A percentile compares a stretch with the other conserved stretches of the same genome.
These are phyloP conservation scores for Pythium oligandrum DNA, from an alignment of 352 stramenopile genomes.

Conservation along the genomic window DNA sequence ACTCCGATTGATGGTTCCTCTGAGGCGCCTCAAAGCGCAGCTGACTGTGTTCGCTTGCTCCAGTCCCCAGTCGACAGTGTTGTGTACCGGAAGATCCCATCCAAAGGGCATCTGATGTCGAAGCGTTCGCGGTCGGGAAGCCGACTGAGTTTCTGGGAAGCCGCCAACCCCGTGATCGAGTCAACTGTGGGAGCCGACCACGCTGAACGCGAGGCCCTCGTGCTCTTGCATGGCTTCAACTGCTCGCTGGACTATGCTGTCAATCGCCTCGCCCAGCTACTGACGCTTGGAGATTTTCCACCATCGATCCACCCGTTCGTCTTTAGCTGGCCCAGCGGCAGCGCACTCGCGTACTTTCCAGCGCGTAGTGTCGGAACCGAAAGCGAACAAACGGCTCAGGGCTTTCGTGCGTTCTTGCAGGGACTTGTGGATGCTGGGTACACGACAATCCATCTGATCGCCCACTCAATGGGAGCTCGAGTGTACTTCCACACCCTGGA, in stretches of 20 bases:
- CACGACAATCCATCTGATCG: constrained; percentile 28
- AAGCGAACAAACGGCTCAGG: constrained; percentile 21
- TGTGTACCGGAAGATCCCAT: constrained; percentile 29
- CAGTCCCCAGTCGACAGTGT: constrained; percentile 44
- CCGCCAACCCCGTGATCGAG: constrained; percentile 14
- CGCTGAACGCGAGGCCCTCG: constrained; percentile 32
- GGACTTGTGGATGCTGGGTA: constrained; percentile 33
- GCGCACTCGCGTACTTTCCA: constrained; percentile 53
- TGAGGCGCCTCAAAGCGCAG: constrained; percentile 27
- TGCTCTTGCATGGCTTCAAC: constrained; percentile 70
- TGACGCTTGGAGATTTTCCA: constrained; percentile 63
- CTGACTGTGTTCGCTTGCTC: constrained; percentile 33
- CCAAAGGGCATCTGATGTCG: neutral
- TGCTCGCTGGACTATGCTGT: constrained; percentile 66
- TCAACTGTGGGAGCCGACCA: neutral
- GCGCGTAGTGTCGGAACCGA: constrained; percentile 17
- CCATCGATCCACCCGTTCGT: constrained; percentile 63
- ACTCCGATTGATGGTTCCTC: constrained; percentile 21
- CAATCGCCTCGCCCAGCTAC: constrained; percentile 48
- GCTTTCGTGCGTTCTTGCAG: constrained; percentile 24
- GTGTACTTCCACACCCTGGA: constrained; percentile 28
- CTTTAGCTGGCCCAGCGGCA: constrained; percentile 69
- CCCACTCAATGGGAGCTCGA: constrained; percentile 34
- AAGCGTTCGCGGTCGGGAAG: constrained; percentile 14
- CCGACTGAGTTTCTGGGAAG: constrained; percentile 16